Conservation (phyloP, 768 basidiomycete species). For the Suillus sp. region DNA sequence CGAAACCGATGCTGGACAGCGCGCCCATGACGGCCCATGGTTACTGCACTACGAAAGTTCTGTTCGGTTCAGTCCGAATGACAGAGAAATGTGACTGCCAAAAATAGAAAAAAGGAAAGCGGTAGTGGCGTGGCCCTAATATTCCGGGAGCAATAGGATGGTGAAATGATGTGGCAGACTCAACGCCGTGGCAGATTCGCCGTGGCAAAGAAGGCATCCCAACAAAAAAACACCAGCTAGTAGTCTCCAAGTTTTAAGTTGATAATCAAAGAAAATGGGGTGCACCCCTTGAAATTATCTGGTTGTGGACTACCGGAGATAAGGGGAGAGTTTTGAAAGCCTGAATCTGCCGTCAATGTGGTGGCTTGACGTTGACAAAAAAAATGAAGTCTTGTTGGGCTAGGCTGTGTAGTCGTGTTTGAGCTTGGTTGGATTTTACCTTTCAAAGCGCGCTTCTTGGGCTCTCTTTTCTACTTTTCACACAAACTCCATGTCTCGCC, state of each 20-base stretch:
- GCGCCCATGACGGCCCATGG: background rate
- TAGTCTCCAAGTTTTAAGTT: background rate
- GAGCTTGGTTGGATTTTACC: constrained; percentile 31
- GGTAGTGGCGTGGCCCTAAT: constrained; percentile 20
- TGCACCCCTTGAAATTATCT: background rate
- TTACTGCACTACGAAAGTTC: background rate
- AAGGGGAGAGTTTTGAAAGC: background rate
- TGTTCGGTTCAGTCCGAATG: background rate
- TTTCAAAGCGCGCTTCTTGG: constrained; percentile 25
- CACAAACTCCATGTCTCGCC: constrained; percentile 27
- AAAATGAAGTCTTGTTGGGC: constrained; percentile 1
- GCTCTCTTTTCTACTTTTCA: constrained; percentile 25
- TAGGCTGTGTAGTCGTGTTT: constrained; percentile 37
- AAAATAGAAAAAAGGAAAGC: constrained; percentile 26
- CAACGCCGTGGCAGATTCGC: constrained; percentile 26
- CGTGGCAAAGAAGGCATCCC: constrained; percentile 6
- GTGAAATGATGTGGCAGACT: constrained; percentile 26
- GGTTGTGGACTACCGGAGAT: too few species aligned
- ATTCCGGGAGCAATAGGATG: constrained; percentile 25
- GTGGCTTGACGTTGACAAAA: constrained; percentile 5
- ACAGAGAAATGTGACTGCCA: constrained; percentile 18
- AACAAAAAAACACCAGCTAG: background rate
- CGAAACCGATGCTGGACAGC: background rate
- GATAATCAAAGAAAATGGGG: background rate
- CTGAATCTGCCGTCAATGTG: background rate